Evolutionary conservation across 2,329 filamentous ascomycete genomes (phyloP).

Genomic region (Esteya vermicola): DNA sequence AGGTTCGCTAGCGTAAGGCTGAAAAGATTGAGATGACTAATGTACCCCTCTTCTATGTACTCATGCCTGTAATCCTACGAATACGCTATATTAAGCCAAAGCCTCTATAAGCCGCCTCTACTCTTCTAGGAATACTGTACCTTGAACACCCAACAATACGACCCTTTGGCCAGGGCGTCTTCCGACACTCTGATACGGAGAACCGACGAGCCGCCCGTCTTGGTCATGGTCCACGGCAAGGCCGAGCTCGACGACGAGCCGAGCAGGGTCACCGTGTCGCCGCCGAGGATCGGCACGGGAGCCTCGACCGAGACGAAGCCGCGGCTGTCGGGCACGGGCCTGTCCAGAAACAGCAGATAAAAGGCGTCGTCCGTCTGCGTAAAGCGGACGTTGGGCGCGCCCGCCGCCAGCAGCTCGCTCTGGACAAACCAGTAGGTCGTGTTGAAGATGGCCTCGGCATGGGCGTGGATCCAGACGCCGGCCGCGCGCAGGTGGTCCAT

Average conservation of each 20-base stretch:
- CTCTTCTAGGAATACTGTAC: constrained; percentile 12
- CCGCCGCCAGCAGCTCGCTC: constrained; percentile 2
- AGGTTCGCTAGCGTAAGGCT: no score
- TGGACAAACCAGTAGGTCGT: constrained; percentile 38
- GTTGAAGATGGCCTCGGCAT: constrained; percentile 41
- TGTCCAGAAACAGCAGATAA: constrained; percentile 22
- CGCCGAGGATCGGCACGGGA: constrained; percentile 25
- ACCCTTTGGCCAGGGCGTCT: constrained; percentile 16
- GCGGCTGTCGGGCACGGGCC: constrained; percentile 12
- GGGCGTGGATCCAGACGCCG: constrained; percentile 36
- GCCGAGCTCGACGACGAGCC: constrained; percentile 10
- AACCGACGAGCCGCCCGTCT: background rate
- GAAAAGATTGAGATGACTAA: no score
- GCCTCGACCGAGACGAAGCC: constrained; percentile 16
- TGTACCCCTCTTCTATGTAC: no score
- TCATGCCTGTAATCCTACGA: no score
- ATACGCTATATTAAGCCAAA: no score
- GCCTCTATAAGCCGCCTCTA: no score
- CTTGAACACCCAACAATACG: constrained; percentile 28
- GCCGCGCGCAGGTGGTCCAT: constrained; percentile 31
- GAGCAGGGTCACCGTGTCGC: constrained; percentile 28
- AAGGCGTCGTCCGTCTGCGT: constrained; percentile 31
- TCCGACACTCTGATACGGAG: constrained; percentile 12
- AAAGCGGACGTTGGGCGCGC: constrained; percentile 22
- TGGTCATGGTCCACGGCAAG: constrained; percentile 10